Base-by-base conservation (phyloP, 2,329 filamentous ascomycete species). In the Microthyrium microscopicum region DNA sequence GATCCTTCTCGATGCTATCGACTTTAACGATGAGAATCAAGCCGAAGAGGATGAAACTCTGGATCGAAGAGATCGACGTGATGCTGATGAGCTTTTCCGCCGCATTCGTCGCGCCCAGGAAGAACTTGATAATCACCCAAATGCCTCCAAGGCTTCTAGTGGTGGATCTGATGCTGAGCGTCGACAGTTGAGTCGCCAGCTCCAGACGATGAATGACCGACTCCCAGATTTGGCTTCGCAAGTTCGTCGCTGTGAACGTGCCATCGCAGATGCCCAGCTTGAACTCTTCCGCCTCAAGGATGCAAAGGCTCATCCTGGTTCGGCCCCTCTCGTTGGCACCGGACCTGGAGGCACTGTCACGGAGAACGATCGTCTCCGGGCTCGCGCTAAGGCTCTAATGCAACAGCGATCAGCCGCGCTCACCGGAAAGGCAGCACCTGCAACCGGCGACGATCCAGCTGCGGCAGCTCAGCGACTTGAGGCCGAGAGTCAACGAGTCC, bases 311-410 rank as follows among this genome's bases (percentile, higher is more conserved):
- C 72, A 95, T 50, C 89, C 89, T 3, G 70, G 74, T 42, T 82
- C 78, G 48, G 77, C 82, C 7, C 66, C 78, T 15, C 83, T 98
- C 41, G 72, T 95, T 38, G 89, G 89, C 29, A 95, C 87, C 40
- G 89, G 89, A 7, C 87, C 85, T 37, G 87, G 87, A 27, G 89
- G 89, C 33, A 60, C 73, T 28, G 73, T 98, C 26, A 98, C 89
- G 0, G 89, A 98, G 56, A 79, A 83, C 3, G 89, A 98, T 56
- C 74, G 87, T 34, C 70, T 95, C 43, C 95, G 94, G 61, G 89
- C 89, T 22, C 74, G 85, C 44, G 87, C 89, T 20, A 92, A 85
- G 58, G 87, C 87, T 25, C 92, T 94, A 74, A 98, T 98, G 89
- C 87, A 95, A 58, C 85, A 93, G 48, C 78, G 89, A 39, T 85